Conservation (phyloP, 768 basidiomycete species). For the Neoboletus subvelutipes region DNA sequence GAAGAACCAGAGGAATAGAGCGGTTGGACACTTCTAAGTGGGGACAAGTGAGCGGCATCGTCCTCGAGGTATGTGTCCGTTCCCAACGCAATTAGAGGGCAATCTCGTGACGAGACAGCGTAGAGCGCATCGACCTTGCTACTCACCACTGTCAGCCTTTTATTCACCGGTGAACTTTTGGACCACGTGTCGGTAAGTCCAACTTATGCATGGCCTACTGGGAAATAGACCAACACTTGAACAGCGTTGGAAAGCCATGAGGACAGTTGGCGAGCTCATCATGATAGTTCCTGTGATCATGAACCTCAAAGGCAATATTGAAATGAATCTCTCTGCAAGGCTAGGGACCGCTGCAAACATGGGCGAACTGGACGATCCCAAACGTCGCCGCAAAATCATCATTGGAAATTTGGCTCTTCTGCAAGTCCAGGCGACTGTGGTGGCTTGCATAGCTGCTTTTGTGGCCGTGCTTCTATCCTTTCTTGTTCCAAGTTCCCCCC, state of each 20-base stretch:
- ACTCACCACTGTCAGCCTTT: slow-evolving; percentile 75
- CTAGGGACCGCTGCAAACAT: slow-evolving; percentile 95
- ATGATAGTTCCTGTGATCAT: slow-evolving; percentile 93
- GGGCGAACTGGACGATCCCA: slow-evolving; percentile 80
- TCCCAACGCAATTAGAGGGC: neutral
- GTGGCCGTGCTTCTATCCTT: slow-evolving; percentile 73
- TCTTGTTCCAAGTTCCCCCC: slow-evolving; percentile 44
- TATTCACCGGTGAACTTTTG: slow-evolving; percentile 90
- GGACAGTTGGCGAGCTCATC: slow-evolving; percentile 88
- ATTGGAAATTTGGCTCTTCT: slow-evolving; percentile 81
- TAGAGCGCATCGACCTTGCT: slow-evolving; percentile 88
- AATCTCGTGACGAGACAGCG: slow-evolving; percentile 4
- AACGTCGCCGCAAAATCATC: slow-evolving; percentile 61
- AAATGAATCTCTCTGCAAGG: slow-evolving; percentile 97
- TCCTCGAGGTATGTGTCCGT: slow-evolving; percentile 59
- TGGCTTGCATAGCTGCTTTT: slow-evolving; percentile 83
- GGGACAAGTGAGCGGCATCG: slow-evolving; percentile 59
- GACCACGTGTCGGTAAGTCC: slow-evolving; percentile 79
- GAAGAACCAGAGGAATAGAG: slow-evolving; percentile 28
- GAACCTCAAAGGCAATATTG: slow-evolving; percentile 97
- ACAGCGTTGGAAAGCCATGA: slow-evolving; percentile 88
- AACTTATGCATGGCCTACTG: slow-evolving; percentile 4
- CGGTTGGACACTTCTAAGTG: slow-evolving; percentile 38
- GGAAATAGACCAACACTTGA: slow-evolving; percentile 3
- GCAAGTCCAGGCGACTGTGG: slow-evolving; percentile 90